Percentiles rank a stretch among this genome's conserved stretches.
These are phyloP conservation scores for Extremus antarcticus DNA, from an alignment of 495 filamentous ascomycete genomes.

Conservation along the genomic window DNA sequence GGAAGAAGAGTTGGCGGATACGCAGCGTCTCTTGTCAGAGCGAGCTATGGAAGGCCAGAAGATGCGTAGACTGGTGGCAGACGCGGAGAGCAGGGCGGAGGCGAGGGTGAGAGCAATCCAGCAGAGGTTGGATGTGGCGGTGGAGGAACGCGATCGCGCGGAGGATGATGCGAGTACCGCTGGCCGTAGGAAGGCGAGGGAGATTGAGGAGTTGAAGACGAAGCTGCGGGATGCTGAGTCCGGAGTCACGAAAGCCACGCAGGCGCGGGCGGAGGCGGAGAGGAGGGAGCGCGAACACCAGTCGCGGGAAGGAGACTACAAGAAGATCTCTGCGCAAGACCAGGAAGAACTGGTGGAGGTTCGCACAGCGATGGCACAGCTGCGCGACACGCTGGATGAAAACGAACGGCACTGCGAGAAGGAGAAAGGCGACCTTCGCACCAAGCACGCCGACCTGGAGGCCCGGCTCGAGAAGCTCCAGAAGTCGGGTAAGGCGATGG, in stretches of 20 bases:
- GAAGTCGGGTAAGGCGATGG: slow-evolving; percentile 54
- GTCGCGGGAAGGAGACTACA: slow-evolving; percentile 59
- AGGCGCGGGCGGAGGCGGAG: slow-evolving; percentile 61
- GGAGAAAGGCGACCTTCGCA: slow-evolving; percentile 64
- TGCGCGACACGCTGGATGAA: slow-evolving; percentile 72
- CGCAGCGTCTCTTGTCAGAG: slow-evolving; percentile 77
- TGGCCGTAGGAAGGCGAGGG: slow-evolving; percentile 62
- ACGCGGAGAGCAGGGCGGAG: slow-evolving; percentile 76
- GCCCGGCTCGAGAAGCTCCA: slow-evolving; percentile 66
- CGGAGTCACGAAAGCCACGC: slow-evolving; percentile 52
- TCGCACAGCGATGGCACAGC: slow-evolving; percentile 61
- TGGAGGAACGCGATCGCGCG: slow-evolving; percentile 83
- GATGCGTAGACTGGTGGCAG: slow-evolving; percentile 79
- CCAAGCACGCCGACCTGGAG: slow-evolving; percentile 66
- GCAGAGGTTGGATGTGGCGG: slow-evolving; percentile 72
- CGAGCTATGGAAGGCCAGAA: slow-evolving; percentile 91
- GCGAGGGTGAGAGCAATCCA: slow-evolving; percentile 75
- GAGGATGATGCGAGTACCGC: slow-evolving; percentile 79
- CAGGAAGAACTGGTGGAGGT: slow-evolving; percentile 62
- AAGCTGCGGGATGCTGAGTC: slow-evolving; percentile 72
- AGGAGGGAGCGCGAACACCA: slow-evolving; percentile 63
- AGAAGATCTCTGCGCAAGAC: slow-evolving; percentile 54
- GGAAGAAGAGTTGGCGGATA: slow-evolving; percentile 88
- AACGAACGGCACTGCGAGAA: slow-evolving; percentile 78
- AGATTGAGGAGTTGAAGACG: slow-evolving; percentile 74